Evolutionary conservation across 768 basidiomycete species (phyloP).

Genomic region (Leccinum barrowsii): DNA sequence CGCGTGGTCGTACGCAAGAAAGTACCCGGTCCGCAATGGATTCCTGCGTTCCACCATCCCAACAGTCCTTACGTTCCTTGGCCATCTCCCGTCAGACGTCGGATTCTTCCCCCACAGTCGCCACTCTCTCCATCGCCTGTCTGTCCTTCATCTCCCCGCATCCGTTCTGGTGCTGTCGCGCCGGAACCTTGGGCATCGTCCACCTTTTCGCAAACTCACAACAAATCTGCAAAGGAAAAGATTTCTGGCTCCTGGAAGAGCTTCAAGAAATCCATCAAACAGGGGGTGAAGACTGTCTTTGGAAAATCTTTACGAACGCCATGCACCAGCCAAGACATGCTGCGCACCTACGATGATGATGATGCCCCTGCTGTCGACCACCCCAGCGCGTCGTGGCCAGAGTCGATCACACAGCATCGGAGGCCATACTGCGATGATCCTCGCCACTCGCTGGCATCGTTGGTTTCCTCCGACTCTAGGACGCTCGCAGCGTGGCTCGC

Average conservation of each 20-base stretch:
- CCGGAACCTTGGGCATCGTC: conserved; percentile 38
- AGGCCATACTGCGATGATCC: conserved; percentile 3
- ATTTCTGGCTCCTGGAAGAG: conserved; percentile 29
- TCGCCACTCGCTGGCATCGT: conserved; percentile 25
- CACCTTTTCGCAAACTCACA: conserved; percentile 15
- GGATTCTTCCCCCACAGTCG: conserved; percentile 38
- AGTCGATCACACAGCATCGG: no score
- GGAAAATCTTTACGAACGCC: conserved; percentile 11
- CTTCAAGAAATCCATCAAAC: conserved; percentile 30
- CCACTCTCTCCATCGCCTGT: conserved; percentile 32
- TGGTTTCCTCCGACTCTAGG: conserved; percentile 33
- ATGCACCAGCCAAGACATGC: conserved; percentile 8
- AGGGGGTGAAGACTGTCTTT: conserved; percentile 20
- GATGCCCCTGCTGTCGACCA: neutral
- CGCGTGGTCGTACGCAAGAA: conserved; percentile 12
- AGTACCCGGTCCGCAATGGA: conserved; percentile 28
- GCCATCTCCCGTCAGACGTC: conserved; percentile 40
- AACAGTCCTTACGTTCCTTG: conserved; percentile 58
- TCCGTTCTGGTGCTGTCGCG: conserved; percentile 39
- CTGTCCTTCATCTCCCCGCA: conserved; percentile 33
- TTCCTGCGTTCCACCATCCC: conserved; percentile 44
- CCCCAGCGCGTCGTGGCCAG: neutral
- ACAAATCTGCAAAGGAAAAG: conserved; percentile 18
- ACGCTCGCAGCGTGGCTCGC: conserved; percentile 38
- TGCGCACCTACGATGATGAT: conserved; percentile 7